Conservation (phyloP, 805 yeast species). For the Blastobotrys peoriensis region DNA sequence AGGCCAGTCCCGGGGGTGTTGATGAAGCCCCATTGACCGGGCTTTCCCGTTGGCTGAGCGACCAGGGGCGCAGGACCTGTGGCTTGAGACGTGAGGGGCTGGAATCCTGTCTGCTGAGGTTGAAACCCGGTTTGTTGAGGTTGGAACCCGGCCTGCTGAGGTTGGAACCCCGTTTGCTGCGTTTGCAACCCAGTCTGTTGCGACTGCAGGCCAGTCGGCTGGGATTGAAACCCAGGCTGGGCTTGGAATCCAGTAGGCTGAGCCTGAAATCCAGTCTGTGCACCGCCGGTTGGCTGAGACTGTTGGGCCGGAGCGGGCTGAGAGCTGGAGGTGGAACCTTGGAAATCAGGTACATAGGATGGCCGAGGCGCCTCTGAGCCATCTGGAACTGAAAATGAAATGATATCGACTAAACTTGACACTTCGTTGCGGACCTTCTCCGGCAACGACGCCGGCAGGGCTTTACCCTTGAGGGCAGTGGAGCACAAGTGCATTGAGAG, state of each 20-base stretch:
- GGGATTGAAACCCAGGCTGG: slow-evolving; percentile 21
- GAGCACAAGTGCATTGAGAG: slow-evolving; percentile 84
- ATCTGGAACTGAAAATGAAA: slow-evolving; percentile 71
- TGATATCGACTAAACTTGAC: slow-evolving; percentile 81
- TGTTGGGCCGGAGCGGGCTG: slow-evolving; percentile 21
- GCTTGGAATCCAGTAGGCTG: slow-evolving; percentile 23
- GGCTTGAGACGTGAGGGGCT: slow-evolving; percentile 29
- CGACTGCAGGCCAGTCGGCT: slow-evolving; percentile 25
- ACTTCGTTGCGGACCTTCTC: slow-evolving; percentile 75
- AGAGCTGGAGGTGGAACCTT: slow-evolving; percentile 32
- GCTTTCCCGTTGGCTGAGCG: slow-evolving; percentile 52
- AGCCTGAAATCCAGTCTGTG: slow-evolving; percentile 13
- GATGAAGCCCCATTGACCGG: slow-evolving; percentile 78
- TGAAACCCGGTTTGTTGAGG: slow-evolving; percentile 40
- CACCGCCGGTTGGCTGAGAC: slow-evolving; percentile 32
- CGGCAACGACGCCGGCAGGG: slow-evolving; percentile 69
- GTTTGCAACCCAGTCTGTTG: slow-evolving; percentile 29
- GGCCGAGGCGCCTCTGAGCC: slow-evolving; percentile 22
- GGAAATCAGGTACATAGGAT: slow-evolving; percentile 26
- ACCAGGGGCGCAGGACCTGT: slow-evolving; percentile 29
- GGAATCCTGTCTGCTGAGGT: slow-evolving; percentile 26
- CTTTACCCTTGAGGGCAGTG: slow-evolving; percentile 67
- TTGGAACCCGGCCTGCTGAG: slow-evolving; percentile 32
- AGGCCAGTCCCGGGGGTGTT: slow-evolving; percentile 63
- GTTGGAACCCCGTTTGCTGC: slow-evolving; percentile 15